Base-by-base conservation (phyloP, 2,329 filamentous ascomycete species). In the Nannizziopsis barbatae region DNA sequence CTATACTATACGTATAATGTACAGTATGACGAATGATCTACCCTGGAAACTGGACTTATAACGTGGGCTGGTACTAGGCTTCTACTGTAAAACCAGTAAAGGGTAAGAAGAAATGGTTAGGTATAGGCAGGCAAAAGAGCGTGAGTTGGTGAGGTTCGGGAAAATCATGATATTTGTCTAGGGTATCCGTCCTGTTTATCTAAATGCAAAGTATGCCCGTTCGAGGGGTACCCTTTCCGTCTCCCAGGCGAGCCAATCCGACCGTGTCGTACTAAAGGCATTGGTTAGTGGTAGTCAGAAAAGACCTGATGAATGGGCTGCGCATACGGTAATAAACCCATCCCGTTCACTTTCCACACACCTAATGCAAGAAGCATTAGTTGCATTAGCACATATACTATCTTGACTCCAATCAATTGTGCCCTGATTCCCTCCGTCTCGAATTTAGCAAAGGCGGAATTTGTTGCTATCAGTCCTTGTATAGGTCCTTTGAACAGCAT, bases 401-500 rank as follows among this genome's bases (percentile, higher is more conserved):
- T 67, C 75, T 98, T 98, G 48, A 92, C 88, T 57, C 82, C 77
- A 50, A 94, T 65, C 58, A 96, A 75, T 63, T 86, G 79, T 35
- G 69, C 72, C 54, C 76, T 78, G 57, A 86, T 95, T 31, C 77
- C 80, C 46, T 87, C 81, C 15, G 86, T 89, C 65, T 95, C 87
- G 67, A 94, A 94, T 53, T 84, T 83, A 62, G 86, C 80, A 65
- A 98, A 96, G n/a, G 85, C 86, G 61, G 82, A 78, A 62, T 92
- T 88, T 42, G 90, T 90, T 57, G 74, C 79, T 52, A 94, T 69
- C 40, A 96, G 71, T 31, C 89, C 92, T 67, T 86, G 79, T 52
- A 98, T 76, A 8, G 92, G 92, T 57, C 86, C 93, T 75, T 96
- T 96, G 76, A 98, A 98, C 40, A 94, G 82, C 84, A 95, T 96